Evolutionary conservation across 495 filamentous ascomycete genomes (phyloP).

Genomic region (Penicillium crystallinum): DNA sequence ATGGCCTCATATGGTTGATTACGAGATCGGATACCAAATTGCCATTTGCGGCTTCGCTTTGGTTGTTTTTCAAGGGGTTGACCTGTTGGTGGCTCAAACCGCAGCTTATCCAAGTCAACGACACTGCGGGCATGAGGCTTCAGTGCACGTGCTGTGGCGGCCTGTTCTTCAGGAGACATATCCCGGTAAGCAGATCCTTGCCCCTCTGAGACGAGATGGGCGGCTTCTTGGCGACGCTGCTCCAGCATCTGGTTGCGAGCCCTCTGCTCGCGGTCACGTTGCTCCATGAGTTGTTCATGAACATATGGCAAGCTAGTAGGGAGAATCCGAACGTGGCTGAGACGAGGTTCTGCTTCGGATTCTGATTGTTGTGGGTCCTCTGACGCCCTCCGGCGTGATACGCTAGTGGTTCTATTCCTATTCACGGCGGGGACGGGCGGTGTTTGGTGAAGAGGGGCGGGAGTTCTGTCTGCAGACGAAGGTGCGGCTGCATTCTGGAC

Average conservation of each 20-base stretch:
- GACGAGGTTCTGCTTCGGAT: constrained; percentile 30
- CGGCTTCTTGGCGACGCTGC: constrained; percentile 22
- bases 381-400: constrained; percentile 23
- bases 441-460: constrained; percentile 19
- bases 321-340: constrained; percentile 82
- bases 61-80: constrained; percentile 51
- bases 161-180: constrained; percentile 66
- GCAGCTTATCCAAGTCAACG: constrained; percentile 47
- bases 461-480: constrained; percentile 18
- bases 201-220: constrained; percentile 43
- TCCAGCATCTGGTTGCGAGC: constrained; percentile 26
- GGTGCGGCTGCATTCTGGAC: constrained; percentile 17
- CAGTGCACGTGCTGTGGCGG: constrained; percentile 65
- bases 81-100: constrained; percentile 63
- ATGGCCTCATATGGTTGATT: constrained; percentile 93
- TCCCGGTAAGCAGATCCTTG: constrained; percentile 36
- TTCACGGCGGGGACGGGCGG: constrained; percentile 12
- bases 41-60: constrained; percentile 83
- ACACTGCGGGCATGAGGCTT: constrained; percentile 73
- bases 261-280: constrained; percentile 45
- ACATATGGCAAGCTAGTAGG: constrained; percentile 86
- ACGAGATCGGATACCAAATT: constrained; percentile 91
- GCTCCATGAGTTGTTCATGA: constrained; percentile 83
- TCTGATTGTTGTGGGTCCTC: constrained; percentile 27
- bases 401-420: constrained; percentile 18